Evolutionary conservation across 805 yeast genomes (phyloP).

Genomic region (Ogataea methanolica): DNA sequence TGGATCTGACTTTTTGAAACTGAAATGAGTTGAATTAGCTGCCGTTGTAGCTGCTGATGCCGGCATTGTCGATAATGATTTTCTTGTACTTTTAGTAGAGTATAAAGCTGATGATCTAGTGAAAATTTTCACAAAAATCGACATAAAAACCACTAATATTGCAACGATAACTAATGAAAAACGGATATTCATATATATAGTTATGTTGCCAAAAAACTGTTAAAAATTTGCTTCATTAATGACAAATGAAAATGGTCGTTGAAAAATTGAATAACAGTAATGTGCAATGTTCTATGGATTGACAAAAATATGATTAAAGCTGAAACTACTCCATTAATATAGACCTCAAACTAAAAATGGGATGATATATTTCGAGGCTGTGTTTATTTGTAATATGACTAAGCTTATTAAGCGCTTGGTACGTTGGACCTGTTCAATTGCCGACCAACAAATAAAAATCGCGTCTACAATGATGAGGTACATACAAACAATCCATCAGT

Average conservation of each 20-base stretch:
- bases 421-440: too few species aligned
- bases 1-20: slow-evolving; percentile 15
- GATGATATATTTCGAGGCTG: background rate
- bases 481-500: too few species aligned
- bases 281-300: too few species aligned
- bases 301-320: too few species aligned
- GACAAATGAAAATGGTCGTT: too few species aligned
- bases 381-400: background rate
- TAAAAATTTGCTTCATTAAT: too few species aligned
- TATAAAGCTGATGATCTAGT: background rate
- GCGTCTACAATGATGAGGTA: too few species aligned
- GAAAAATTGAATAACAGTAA: too few species aligned
- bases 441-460: too few species aligned
- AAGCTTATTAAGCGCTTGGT: background rate
- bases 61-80: background rate
- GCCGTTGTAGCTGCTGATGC: background rate
- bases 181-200: slow-evolving; percentile 4
- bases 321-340: too few species aligned
- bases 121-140: slow-evolving; percentile 6
- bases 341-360: too few species aligned
- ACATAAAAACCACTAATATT: slow-evolving; percentile 12
- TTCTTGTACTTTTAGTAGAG: background rate
- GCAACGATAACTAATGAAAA: slow-evolving; percentile 3
- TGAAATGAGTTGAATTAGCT: background rate
- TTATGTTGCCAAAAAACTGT: too few species aligned